Percentiles rank a stretch among this genome's conserved stretches.
phyloP scores from a whole-genome alignment of 148 eudicot genomes.

The Vaccinium macrocarpon region DNA sequence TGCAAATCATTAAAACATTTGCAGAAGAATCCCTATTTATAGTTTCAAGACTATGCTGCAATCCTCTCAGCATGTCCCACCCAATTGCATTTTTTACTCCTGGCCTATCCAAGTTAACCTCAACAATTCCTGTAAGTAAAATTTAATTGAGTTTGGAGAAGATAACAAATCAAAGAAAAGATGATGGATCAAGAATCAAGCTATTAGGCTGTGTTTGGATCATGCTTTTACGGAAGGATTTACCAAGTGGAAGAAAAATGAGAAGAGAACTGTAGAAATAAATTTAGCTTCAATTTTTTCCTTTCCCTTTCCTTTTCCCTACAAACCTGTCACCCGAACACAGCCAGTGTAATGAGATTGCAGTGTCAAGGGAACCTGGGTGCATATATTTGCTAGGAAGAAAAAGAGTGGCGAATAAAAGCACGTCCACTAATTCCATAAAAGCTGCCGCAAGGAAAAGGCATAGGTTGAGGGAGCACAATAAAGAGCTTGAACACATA shows the following conservation, averaged over 20 bases:
- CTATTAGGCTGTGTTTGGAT: neutral
- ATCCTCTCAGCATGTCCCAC: conserved; percentile 68
- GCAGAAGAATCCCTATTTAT: conserved; percentile 54
- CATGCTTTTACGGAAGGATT: neutral
- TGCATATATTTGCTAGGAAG: neutral
- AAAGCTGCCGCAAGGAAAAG: neutral
- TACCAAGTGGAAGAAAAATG: neutral
- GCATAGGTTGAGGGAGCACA: neutral
- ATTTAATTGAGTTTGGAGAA: neutral
- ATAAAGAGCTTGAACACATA: neutral
- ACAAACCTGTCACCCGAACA: neutral
- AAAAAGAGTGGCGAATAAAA: neutral
- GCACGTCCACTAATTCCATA: neutral
- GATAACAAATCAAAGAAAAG: neutral
- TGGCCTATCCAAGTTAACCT: conserved; percentile 81
- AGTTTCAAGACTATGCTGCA: conserved; percentile 55
- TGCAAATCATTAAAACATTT: conserved; percentile 72
- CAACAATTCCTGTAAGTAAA: conserved; percentile 56
- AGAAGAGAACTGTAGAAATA: neutral
- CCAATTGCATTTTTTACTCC: conserved; percentile 85
- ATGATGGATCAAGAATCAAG: conserved; percentile 8
- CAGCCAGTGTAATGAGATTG: neutral
- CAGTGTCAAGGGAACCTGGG: neutral
- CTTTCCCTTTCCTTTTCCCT: neutral
- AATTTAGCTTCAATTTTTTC: neutral